Conservation (phyloP, 768 basidiomycete species). For the Mycena vulgaris region DNA sequence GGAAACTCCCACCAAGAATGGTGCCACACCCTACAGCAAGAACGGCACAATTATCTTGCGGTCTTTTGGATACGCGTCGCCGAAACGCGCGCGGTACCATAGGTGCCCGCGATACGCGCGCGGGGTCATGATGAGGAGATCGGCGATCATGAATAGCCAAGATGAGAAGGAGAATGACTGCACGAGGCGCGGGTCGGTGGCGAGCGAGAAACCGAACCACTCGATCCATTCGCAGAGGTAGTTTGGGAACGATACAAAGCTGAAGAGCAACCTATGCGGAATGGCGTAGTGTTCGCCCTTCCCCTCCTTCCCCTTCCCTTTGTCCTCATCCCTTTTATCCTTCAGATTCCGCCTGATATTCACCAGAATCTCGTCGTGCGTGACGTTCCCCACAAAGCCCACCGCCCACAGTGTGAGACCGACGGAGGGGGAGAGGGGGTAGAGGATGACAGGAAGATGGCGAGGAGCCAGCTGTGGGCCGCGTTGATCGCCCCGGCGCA, state of each 20-base stretch:
- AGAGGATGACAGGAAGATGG: constrained; percentile 75
- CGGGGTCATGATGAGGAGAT: constrained; percentile 85
- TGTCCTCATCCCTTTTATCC: constrained; percentile 52
- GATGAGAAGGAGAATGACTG: constrained; percentile 53
- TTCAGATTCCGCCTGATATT: constrained; percentile 80
- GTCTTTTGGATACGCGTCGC: constrained; percentile 82
- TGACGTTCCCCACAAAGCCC: constrained; percentile 86
- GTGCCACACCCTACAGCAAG: no score
- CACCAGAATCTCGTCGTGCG: constrained; percentile 92
- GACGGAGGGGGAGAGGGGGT: constrained; percentile 60
- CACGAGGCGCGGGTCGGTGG: constrained; percentile 62
- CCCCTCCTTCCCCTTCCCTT: no score
- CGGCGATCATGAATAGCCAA: constrained; percentile 83
- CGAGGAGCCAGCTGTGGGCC: constrained; percentile 77
- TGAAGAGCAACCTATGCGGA: constrained; percentile 84
- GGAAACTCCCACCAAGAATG: no score
- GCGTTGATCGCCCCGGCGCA: constrained; percentile 76
- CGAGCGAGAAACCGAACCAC: constrained; percentile 91
- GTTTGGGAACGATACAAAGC: constrained; percentile 90
- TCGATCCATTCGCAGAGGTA: constrained; percentile 97
- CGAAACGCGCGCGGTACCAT: constrained; percentile 89
- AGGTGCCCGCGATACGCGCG: constrained; percentile 84
- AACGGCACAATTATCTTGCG: no score
- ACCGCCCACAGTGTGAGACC: constrained; percentile 77
- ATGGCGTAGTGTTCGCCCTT: constrained; percentile 79